Evolutionary conservation across 257 asterid species (phyloP).

Genomic region (Salvia splendens): DNA sequence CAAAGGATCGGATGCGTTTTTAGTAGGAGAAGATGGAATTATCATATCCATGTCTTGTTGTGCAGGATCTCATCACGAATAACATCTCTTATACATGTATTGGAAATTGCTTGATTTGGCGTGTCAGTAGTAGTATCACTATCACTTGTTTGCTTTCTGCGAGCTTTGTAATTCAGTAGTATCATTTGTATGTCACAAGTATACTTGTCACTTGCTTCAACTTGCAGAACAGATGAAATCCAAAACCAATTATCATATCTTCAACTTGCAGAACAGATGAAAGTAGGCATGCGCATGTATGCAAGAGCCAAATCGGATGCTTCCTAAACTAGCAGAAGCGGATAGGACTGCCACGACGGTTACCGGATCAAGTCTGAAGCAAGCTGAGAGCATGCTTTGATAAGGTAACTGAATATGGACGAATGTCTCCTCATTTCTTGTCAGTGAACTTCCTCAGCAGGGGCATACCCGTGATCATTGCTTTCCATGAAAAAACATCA

Average conservation of each 20-base stretch:
- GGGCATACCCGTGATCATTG: conserved; percentile 61
- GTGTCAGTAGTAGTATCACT: background rate
- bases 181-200: background rate
- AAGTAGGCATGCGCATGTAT: no score
- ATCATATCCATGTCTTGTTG: background rate
- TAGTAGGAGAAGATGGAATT: conserved; percentile 17
- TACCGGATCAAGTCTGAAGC: conserved; percentile 43
- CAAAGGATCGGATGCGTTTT: background rate
- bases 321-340: conserved; percentile 49
- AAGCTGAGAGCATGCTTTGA: conserved; percentile 58
- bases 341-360: conserved; percentile 56
- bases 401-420: conserved; percentile 51
- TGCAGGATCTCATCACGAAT: conserved; percentile 4
- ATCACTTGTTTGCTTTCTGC: no score
- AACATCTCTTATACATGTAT: background rate
- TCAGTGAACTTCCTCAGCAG: conserved; percentile 52
- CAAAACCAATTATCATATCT: background rate
- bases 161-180: background rate
- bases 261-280: background rate
- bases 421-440: conserved; percentile 45
- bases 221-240: background rate
- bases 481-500: conserved; percentile 61
- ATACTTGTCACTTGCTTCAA: background rate
- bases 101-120: background rate
- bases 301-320: conserved; percentile 47